phyloP scores from a whole-genome alignment of 1,284 basidiomycete species.

The Trichosporon coremiiforme region DNA sequence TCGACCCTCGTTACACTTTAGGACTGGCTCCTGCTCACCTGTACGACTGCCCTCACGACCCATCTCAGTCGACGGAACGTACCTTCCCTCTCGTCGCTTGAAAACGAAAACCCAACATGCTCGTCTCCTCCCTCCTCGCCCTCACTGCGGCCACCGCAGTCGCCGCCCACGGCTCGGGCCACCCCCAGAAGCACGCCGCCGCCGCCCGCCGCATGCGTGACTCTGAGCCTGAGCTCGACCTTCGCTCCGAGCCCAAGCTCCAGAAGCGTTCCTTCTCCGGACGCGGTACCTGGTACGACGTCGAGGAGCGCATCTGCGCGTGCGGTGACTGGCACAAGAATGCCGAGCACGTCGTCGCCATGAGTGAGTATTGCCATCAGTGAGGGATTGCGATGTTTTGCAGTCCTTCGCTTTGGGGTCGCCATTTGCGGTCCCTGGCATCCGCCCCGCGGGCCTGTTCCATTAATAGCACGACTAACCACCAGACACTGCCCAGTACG shows the following conservation, averaged over 20 bases:
- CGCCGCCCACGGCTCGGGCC: conserved; percentile 27
- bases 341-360: conserved; percentile 6
- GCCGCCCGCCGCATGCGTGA: conserved; percentile 23
- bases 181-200: conserved; percentile 30
- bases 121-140: neutral
- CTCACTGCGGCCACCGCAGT: conserved; percentile 22
- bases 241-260: neutral
- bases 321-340: conserved; percentile 17
- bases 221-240: neutral
- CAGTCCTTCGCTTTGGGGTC: neutral
- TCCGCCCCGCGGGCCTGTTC: neutral
- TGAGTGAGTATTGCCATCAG: conserved; percentile 15
- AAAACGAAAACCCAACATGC: neutral
- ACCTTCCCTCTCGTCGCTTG: neutral
- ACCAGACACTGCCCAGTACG: conserved; percentile 14
- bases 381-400: neutral
- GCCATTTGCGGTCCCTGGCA: neutral
- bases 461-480: conserved; percentile 3
- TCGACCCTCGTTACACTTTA: neutral
- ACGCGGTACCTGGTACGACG: conserved; percentile 12
- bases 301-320: conserved; percentile 14
- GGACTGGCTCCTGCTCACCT: neutral
- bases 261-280: conserved; percentile 6
- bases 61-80: neutral
- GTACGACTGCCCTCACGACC: neutral